A percentile compares a stretch with the other conserved stretches of the same genome.
Evolutionary conservation across 164 flowering plant species (phyloP).

Genomic region (Hamamelis virginiana): DNA sequence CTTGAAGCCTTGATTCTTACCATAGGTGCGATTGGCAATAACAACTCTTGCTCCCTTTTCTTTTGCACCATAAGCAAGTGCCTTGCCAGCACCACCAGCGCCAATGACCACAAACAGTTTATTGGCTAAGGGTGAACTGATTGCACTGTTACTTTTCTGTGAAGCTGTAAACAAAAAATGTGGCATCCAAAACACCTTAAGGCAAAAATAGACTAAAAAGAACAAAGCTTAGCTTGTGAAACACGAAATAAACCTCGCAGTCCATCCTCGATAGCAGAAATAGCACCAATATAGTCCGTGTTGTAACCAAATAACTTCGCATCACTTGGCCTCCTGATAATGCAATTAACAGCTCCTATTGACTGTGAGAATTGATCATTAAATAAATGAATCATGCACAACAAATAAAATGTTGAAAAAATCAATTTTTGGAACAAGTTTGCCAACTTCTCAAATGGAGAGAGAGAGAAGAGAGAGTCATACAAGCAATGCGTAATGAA

Average conservation of each 20-base stretch:
- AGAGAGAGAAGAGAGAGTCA: too few relatives aligned
- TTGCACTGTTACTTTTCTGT: slow-evolving; percentile 14
- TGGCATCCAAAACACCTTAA: not conserved
- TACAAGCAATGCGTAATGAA: not conserved
- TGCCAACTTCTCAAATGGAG: not conserved
- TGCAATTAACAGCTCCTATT: slow-evolving; percentile 90
- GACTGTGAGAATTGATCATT: slow-evolving; percentile 41
- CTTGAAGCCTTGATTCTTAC: slow-evolving; percentile 33
- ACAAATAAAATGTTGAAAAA: slow-evolving; percentile 5
- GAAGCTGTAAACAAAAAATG: slow-evolving; percentile 38
- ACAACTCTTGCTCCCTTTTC: slow-evolving; percentile 87
- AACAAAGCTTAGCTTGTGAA: slow-evolving; percentile 9
- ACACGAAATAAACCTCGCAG: slow-evolving; percentile 54
- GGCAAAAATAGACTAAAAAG: slow-evolving; percentile 2
- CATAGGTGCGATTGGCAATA: slow-evolving; percentile 87
- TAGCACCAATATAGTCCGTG: slow-evolving; percentile 86
- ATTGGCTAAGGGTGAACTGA: slow-evolving; percentile 72
- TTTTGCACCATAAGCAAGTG: slow-evolving; percentile 98
- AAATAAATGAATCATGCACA: slow-evolving; percentile 1
- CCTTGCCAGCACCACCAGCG: slow-evolving; percentile 99
- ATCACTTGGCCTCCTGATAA: slow-evolving; percentile 66
- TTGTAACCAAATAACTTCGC: slow-evolving; percentile 83
- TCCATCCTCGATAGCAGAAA: slow-evolving; percentile 84
- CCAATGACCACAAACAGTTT: slow-evolving; percentile 89
- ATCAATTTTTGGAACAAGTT: not conserved